Evolutionary conservation across 805 yeast species (phyloP), one percentile per base, ranked within the genome.

Genomic region (Wickerhamiella cacticola): DNA sequence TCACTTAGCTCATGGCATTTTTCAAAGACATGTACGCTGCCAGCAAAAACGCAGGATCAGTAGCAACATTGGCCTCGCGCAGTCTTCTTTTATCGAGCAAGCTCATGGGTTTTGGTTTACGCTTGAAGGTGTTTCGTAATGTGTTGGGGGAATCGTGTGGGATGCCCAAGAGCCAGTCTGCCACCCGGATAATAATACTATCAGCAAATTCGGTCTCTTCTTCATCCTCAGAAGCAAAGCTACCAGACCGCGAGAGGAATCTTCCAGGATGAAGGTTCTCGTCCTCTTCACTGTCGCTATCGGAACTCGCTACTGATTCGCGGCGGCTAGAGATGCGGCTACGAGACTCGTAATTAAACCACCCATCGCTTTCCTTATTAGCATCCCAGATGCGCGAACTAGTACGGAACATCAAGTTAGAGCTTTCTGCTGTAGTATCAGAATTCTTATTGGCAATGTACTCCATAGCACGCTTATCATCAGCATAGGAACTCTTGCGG

Each of bases 381-480:
- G 55, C 60, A 40, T 50, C 56, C 58, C 59, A 56, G 16, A 59
- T 50, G 22, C 57, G 50, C 9, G 61, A 57, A 9, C 60, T 61
- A 1, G 61, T 55, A 16, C 62, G 55, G 26, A 46, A 51, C 38
- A 58, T 29, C 40, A 58, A 44, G 26, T 50, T 53, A 3, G 59
- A 45, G 41, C 49, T 48, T 34, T 56, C 57, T 3, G 36, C 46
- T 3, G 39, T 40, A 31, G 44, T 35, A 19, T 31, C 15, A 4
- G 35, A 22, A 9, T 40, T 26, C 31, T n/a, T 19, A n/a, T 41
- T 29, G 26, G 40, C 18, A 36, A 43, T 19, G 42, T 49, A 31
- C 44, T 49, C 36, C 50, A 48, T 16, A 43, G 53, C 49, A 33
- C 42, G 47, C n/a, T 38, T 31, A 22, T 45, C 46, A 36, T 50